Conservation (phyloP, 2,329 filamentous ascomycete genomes). For the Trichoderma endophyticum region DNA sequence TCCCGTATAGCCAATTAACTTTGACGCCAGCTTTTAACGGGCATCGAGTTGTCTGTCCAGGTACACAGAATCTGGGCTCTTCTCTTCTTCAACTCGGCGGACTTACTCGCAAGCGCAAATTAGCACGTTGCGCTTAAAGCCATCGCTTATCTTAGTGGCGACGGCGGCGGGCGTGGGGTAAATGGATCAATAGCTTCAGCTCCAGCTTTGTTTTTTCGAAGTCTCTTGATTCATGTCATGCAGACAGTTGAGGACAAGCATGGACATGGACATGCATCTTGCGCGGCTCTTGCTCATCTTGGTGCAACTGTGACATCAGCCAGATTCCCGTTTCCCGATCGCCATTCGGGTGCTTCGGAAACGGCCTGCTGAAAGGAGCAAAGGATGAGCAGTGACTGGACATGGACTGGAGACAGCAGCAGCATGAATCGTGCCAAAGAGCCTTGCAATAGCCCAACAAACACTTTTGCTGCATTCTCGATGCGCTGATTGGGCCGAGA, state of each 20-base stretch:
- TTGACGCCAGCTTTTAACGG: neutral
- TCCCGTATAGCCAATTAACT: neutral
- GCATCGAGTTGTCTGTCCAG: neutral
- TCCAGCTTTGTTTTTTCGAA: neutral
- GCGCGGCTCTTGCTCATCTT: conserved; percentile 9
- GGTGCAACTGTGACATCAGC: conserved; percentile 14
- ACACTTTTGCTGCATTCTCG: too few species aligned
- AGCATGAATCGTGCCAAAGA: neutral
- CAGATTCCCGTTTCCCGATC: conserved; percentile 16
- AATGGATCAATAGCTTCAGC: neutral
- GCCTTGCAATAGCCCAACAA: neutral
- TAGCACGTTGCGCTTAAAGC: neutral
- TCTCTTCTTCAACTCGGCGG: too few species aligned
- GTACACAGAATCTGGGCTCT: neutral
- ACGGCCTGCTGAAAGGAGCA: neutral
- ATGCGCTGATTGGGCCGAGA: neutral
- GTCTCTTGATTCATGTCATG: neutral
- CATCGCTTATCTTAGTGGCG: conserved; percentile 8
- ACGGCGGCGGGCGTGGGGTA: conserved; percentile 4
- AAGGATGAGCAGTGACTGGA: neutral
- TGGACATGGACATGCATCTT: neutral
- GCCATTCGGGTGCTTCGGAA: conserved; percentile 9
- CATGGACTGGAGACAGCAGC: neutral
- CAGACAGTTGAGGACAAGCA: neutral
- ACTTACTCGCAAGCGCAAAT: neutral